phyloP scores from a whole-genome alignment of 169 alveolate genomes.

The Pseudocohnilembus persalinus region DNA sequence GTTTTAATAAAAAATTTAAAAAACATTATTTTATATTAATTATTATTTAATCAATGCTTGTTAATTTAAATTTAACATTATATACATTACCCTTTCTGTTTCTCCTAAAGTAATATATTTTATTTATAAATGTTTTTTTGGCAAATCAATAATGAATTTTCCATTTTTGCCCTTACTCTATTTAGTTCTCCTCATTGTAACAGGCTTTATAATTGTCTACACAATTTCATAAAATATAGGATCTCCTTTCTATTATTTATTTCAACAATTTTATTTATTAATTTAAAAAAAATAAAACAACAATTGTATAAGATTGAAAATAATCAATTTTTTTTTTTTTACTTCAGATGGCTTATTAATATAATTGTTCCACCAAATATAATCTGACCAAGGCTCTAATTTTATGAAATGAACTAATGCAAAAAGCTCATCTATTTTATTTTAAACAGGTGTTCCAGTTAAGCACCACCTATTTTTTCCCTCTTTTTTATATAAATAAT shows the following conservation, averaged over 20 bases:
- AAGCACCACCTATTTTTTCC: conserved; percentile 93
- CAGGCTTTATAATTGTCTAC: conserved; percentile 78
- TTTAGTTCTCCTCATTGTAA: conserved; percentile 90
- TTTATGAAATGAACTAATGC: conserved; percentile 91
- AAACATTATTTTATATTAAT: conserved; percentile 62
- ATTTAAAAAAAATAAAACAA: too few species aligned
- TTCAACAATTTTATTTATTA: conserved; percentile 25
- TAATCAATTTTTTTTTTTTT: neutral
- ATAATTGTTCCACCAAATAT: conserved; percentile 82
- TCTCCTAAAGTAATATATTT: conserved; percentile 70
- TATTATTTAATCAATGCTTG: conserved; percentile 65
- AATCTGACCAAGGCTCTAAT: conserved; percentile 92
- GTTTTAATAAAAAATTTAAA: conserved; percentile 62
- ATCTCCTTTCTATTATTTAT: conserved; percentile 57
- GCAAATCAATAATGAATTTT: conserved; percentile 70
- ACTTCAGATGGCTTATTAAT: conserved; percentile 24
- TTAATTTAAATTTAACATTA: conserved; percentile 35
- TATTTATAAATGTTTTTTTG: conserved; percentile 80
- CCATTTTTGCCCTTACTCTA: conserved; percentile 78
- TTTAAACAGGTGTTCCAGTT: conserved; percentile 98
- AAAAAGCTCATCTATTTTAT: conserved; percentile 95
- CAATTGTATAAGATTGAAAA: conserved; percentile 56
- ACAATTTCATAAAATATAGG: conserved; percentile 65
- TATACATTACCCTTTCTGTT: conserved; percentile 66
- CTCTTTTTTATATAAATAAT: too few species aligned